Evolutionary conservation across 1,284 basidiomycete species (phyloP), one percentile per base, ranked within the genome.

Genomic region (Ustilago trichophora): DNA sequence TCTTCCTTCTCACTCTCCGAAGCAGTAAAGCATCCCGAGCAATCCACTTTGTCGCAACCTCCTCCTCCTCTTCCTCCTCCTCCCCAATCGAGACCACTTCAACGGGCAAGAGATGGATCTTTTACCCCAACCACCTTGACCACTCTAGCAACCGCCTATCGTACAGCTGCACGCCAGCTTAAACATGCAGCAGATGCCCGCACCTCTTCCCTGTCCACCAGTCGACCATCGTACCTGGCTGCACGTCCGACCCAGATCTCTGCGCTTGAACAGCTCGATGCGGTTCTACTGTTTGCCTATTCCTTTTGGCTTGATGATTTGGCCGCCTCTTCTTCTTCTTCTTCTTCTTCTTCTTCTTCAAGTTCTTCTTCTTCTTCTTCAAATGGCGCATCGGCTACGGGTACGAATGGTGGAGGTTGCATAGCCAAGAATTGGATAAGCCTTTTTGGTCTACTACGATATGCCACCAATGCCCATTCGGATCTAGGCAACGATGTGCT

Each of bases 221-320:
- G 49, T 2, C 41, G 35, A 2, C 63, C 63, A 0, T 47, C 52
- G 7, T 60, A 65, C 37, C 50, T 58, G 11, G 48, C 70, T 15
- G 22, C 65, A 2, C 48, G 55, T 19, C 63, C 56, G 12, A 48
- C 35, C 22, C 54, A 83, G 3, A 71, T 83, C 24, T 82, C 82
- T 6, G 68, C 83, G 0, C 71, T 84, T 11, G 81, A 82, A 60
- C 82, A 84, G 44, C 83, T 83, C 25, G 85, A 86, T 57, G 82
- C 85, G 13, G 77, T 84, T 24, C 73, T 85, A 4, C 78, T 85
- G 6, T 86, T 83, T 75, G 78, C 83, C n/a, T 84, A 83, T 62
- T 76, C 83, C 19, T 85, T 84, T 67, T 85, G 83, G 77, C 82
- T 83, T 58, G 84, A 85, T 38, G 85, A 86, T 24, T 44, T 56